Conservation (phyloP, 2,329 filamentous ascomycete genomes). For the Cladophialophora bantiana region DNA sequence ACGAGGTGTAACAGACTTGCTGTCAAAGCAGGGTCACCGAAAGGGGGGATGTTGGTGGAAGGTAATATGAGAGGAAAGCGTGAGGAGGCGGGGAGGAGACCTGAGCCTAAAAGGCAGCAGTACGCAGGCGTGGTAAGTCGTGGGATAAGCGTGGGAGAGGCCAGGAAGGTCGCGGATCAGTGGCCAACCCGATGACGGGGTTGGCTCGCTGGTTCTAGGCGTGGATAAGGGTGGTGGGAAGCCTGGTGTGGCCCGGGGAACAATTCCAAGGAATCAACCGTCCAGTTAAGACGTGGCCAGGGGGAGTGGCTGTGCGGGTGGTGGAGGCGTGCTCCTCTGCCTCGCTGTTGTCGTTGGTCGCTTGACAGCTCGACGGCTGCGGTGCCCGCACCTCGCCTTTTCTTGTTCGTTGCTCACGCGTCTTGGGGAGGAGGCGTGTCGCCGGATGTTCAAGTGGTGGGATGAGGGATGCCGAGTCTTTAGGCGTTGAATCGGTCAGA, state of each 20-base stretch:
- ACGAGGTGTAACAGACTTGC: constrained; percentile 35
- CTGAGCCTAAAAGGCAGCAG: constrained; percentile 16
- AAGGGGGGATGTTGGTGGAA: constrained; percentile 14
- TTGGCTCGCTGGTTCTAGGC: constrained; percentile 3
- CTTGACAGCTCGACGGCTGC: background rate
- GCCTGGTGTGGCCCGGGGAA: background rate
- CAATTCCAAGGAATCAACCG: background rate
- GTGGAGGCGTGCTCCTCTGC: background rate
- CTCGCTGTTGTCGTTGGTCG: background rate
- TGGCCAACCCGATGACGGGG: constrained; percentile 3
- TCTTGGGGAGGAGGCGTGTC: background rate
- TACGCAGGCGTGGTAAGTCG: constrained; percentile 15
- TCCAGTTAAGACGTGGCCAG: constrained; percentile 3
- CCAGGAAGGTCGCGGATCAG: background rate
- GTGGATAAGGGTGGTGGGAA: background rate
- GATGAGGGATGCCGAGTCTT: constrained; percentile 25
- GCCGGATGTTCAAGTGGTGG: constrained; percentile 19
- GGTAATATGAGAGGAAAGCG: constrained; percentile 19
- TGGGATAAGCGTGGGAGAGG: constrained; percentile 15
- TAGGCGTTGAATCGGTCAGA: background rate
- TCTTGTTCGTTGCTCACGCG: background rate
- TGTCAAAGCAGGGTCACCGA: constrained; percentile 36
- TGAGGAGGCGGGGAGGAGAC: constrained; percentile 15
- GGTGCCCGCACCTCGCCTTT: background rate
- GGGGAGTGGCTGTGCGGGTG: background rate